Percentiles rank a stretch among this genome's conserved stretches.
These are phyloP conservation scores for Fusarium miscanthi DNA, from an alignment of 2,329 filamentous ascomycete species.

Conservation along the genomic window DNA sequence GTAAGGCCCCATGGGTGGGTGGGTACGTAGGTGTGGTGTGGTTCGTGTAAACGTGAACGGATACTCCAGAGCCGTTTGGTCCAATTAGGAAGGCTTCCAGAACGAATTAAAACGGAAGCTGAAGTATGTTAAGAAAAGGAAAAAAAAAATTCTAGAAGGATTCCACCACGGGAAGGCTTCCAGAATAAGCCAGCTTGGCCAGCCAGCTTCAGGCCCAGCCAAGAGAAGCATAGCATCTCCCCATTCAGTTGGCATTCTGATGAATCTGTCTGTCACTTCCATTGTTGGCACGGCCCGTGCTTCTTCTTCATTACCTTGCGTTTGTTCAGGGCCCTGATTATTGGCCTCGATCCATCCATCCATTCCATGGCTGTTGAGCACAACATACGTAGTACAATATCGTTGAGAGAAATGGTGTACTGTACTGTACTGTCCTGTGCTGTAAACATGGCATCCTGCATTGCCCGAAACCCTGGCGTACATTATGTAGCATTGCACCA, in stretches of 20 bases:
- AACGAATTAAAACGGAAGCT: conserved; percentile 21
- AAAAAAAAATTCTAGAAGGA: conserved; percentile 31
- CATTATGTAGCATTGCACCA: too few relatives aligned
- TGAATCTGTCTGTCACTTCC: neutral
- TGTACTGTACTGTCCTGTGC: neutral
- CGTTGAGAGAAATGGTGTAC: too few relatives aligned
- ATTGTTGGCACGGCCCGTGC: conserved; percentile 11
- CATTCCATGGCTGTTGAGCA: neutral
- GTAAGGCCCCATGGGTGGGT: conserved; percentile 9
- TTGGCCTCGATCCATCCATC: neutral
- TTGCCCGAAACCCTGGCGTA: too few relatives aligned
- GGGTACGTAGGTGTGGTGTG: conserved; percentile 1
- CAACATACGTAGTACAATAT: neutral
- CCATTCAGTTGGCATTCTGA: neutral
- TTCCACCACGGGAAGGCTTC: conserved; percentile 4
- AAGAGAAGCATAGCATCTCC: conserved; percentile 9
- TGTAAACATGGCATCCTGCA: neutral
- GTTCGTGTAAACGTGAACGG: conserved; percentile 24
- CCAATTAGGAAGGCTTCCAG: conserved; percentile 43
- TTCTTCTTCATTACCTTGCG: conserved; percentile 10
- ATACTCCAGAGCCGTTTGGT: neutral
- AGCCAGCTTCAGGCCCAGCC: neutral
- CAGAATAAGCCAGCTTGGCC: neutral
- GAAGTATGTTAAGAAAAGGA: neutral
- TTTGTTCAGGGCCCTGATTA: neutral